Evolutionary conservation across 768 basidiomycete species (phyloP).

Genomic region (Lenzites betulinus): DNA sequence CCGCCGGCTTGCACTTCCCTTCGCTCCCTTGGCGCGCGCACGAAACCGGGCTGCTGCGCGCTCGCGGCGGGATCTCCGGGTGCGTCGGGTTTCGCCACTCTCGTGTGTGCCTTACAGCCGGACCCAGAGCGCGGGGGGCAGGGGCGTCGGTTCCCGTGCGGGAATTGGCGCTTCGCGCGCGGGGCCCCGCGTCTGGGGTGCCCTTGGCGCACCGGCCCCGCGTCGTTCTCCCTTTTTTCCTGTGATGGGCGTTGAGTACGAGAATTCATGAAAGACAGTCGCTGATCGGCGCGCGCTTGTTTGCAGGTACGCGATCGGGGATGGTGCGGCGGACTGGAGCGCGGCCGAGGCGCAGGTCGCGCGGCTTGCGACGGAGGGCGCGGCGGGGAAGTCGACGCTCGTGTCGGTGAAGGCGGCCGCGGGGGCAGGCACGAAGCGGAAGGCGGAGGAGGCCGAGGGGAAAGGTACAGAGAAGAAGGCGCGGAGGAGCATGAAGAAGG

Average conservation of each 20-base stretch:
- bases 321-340: conserved; percentile 70
- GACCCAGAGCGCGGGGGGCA: neutral
- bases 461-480: conserved; percentile 44
- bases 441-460: conserved; percentile 42
- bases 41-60: neutral
- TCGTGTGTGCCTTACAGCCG: neutral
- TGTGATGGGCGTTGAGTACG: neutral
- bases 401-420: conserved; percentile 68
- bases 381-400: conserved; percentile 59
- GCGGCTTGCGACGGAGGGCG: conserved; percentile 42
- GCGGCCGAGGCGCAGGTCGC: conserved; percentile 73
- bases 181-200: conserved; percentile 3
- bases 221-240: neutral
- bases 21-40: neutral
- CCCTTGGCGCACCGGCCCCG: conserved; percentile 3
- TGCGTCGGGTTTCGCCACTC: conserved; percentile 1
- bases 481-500: conserved; percentile 48
- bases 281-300: neutral
- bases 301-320: conserved; percentile 73
- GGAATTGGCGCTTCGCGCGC: conserved; percentile 2
- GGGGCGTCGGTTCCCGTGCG: too few relatives aligned
- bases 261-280: too few relatives aligned
- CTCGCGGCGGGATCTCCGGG: neutral
- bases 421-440: conserved; percentile 57
- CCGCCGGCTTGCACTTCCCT: too few relatives aligned